Base-by-base conservation (phyloP, 2,329 filamentous ascomycete genomes). In the Aschersonia sp. region DNA sequence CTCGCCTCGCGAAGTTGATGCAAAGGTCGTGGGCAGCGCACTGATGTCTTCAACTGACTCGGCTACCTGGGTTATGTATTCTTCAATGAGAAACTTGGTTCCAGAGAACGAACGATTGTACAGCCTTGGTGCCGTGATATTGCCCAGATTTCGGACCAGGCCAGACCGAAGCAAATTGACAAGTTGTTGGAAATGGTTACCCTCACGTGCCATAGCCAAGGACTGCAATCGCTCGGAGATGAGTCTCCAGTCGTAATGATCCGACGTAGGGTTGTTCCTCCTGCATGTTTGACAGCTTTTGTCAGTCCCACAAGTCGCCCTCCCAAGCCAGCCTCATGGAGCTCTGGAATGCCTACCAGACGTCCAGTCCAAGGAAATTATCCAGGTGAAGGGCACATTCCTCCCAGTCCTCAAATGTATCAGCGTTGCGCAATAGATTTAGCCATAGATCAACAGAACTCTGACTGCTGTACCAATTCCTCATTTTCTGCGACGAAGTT, bases 81-180 rank as follows among this genome's bases (percentile, higher is more conserved):
- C 85, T 59, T 95, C 88, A 51, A 95, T 94, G 44, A 95, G 68
- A 47, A 85, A 77, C 62, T 95, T 95, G 1, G 89, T 95, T 12
- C 89, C 89, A 1, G 84, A 83, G 59, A 92, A 92, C 10, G 87
- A 84, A 49, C 83, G 77, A 56, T 89, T 89, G 67, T 88, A 95
- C 1, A 95, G 71, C 52, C 81, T 81, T 2, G 86, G 79, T 1
- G 83, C 77, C 1, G 86, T 87, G 55, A 95, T 94, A 60, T 94
- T 94, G 49, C 87, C 89, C n/a, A 94, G 70, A 58, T 95, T 95
- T 37, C 89, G 80, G 32, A 94, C 76, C 14, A 84, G 71, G 4
- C 80, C 87, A 11, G 86, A 87, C 30, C 87, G 82, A 40, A 95
- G 72, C 14, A 94, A 73, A 58, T 88, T 88, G 50, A 88, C 80